Evolutionary conservation across 23 red algal genomes (phyloP), one percentile per base, ranked within the genome.

Genomic region (Gracilariopsis chorda): DNA sequence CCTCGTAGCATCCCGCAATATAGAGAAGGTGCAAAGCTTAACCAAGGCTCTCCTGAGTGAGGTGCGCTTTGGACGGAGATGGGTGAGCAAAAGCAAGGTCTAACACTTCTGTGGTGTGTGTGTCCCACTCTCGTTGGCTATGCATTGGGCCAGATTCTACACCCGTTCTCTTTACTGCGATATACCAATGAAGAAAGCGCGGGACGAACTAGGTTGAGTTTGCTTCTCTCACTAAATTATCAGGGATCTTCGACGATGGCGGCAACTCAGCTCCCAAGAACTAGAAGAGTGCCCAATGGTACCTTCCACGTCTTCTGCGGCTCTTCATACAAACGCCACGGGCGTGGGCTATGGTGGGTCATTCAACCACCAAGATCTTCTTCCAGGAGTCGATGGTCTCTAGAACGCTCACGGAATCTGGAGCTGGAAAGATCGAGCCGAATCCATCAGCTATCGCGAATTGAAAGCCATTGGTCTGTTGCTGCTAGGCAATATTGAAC

Each of bases 131-230:
- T 34, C 56, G 7, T 21, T 84, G 56, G 23, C 80, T 8, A 21
- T 84, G 27, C 80, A 51, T 23, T 49, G 30, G 25, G 52, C 58
- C 11, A 51, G 80, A 7, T 68, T 84, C 80, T 69, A 67, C 58
- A 67, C 80, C 9, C 52, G 80, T 32, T 17, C 46, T 8, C 39
- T 0, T 8, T 81, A 57, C 28, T 52, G 7, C 41, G 0, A n/a
- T 27, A 57, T 81, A 51, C 9, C 10, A 23, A 30, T 13, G 23
- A 34, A 57, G 8, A 0, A 20, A 10, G 7, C 52, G 46, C 1
- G 77, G 13, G 77, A 62, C 0, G 21, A 76, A 14, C 69, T 0
- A 11, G 69, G 19, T 12, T 9, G 21, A 10, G 11, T 63, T 23
- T 8, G 58, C 8, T 19, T 63, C 9, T 29, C 25, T 17, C 0